These are phyloP conservation scores for Wallemia ichthyophaga DNA, from an alignment of 1,284 basidiomycete genomes.

Conservation along the genomic window DNA sequence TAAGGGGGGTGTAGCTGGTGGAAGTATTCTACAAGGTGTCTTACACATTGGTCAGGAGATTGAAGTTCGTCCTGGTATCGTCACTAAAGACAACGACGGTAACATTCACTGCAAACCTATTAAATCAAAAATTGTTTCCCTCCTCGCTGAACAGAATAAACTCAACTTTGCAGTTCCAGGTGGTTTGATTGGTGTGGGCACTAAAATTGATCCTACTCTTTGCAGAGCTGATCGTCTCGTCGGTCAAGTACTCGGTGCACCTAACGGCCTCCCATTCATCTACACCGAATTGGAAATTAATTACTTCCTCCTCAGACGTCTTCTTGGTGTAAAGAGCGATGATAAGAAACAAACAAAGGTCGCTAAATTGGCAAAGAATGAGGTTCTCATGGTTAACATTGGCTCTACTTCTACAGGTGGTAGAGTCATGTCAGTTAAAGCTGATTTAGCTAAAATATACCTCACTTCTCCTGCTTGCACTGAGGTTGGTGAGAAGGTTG, in stretches of 20 bases:
- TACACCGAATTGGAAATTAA: conserved; percentile 77
- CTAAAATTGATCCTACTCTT: conserved; percentile 78
- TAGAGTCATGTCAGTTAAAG: conserved; percentile 65
- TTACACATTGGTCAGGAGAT: conserved; percentile 69
- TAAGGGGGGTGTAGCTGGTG: conserved; percentile 92
- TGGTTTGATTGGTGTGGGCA: conserved; percentile 91
- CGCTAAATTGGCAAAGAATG: conserved; percentile 68
- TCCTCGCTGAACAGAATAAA: conserved; percentile 83
- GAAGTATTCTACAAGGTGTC: conserved; percentile 76
- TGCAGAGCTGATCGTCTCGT: conserved; percentile 90
- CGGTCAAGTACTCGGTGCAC: conserved; percentile 78
- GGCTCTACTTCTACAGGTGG: conserved; percentile 82
- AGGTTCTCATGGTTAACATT: conserved; percentile 77
- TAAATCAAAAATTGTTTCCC: conserved; percentile 61
- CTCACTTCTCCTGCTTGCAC: conserved; percentile 75
- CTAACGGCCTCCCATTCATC: conserved; percentile 73
- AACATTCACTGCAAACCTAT: conserved; percentile 78
- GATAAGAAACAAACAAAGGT: conserved; percentile 97
- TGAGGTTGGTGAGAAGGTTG: conserved; percentile 82
- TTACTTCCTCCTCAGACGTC: conserved; percentile 64
- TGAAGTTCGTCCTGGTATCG: conserved; percentile 88
- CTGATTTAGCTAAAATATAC: conserved; percentile 70
- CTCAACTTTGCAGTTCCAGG: conserved; percentile 88
- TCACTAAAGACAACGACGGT: conserved; percentile 77
- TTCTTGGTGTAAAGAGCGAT: conserved; percentile 92